phyloP scores from a whole-genome alignment of 176 grass and related monocot genomes.

The Alopecurus myosuroides region DNA sequence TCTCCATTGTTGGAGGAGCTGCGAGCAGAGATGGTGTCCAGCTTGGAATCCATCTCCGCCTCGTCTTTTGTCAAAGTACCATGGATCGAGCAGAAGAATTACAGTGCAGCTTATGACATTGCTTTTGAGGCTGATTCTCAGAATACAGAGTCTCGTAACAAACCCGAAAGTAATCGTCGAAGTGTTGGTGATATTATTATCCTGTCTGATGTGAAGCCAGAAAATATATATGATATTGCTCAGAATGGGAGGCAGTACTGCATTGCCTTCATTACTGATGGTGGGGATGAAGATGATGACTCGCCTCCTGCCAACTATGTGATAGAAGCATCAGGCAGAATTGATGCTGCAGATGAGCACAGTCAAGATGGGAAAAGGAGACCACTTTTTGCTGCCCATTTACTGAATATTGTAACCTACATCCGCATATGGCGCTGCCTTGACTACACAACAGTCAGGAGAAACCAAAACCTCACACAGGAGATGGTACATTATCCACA shows the following conservation, averaged over 20 bases:
- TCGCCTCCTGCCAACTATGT: slow-evolving; percentile 25
- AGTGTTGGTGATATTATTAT: slow-evolving; percentile 53
- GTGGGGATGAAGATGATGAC: slow-evolving; percentile 30
- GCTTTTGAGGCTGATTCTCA: background rate
- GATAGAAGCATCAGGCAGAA: slow-evolving; percentile 24
- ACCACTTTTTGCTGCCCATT: slow-evolving; percentile 41
- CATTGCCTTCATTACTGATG: slow-evolving; percentile 31
- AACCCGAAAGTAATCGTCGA: slow-evolving; percentile 25
- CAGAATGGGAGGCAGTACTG: background rate
- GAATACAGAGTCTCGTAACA: slow-evolving; percentile 14
- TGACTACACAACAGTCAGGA: background rate
- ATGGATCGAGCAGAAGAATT: slow-evolving; percentile 9
- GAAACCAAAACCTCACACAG: slow-evolving; percentile 27
- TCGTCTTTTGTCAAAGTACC: slow-evolving; percentile 28
- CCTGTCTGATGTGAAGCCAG: slow-evolving; percentile 27
- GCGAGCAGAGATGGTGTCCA: slow-evolving; percentile 42
- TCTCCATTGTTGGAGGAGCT: slow-evolving; percentile 60
- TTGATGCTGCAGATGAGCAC: slow-evolving; percentile 16
- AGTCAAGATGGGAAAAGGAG: background rate
- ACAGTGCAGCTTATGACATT: background rate
- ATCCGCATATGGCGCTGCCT: slow-evolving; percentile 47
- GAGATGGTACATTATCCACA: slow-evolving; percentile 10
- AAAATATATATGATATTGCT: slow-evolving; percentile 30
- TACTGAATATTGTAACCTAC: slow-evolving; percentile 57
- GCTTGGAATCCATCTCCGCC: slow-evolving; percentile 39